Evolutionary conservation across 148 eudicot genomes (phyloP), one percentile per base, ranked within the genome.

Genomic region (Linanthus parryae): DNA sequence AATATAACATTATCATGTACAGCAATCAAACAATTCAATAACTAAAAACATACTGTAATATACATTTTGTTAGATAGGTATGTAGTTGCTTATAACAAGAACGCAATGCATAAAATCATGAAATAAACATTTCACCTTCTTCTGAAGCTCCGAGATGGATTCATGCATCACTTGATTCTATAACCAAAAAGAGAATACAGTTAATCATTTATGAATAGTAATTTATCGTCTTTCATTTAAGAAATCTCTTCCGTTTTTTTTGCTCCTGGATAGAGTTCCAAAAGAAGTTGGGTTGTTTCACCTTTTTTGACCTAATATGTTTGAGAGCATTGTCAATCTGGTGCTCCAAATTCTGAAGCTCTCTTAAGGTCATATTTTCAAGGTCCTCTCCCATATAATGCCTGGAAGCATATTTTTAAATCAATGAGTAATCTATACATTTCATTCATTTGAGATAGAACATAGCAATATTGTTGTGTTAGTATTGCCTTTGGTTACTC

Each of bases 371-470:
- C 73, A 79, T 28, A 28, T 44, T 33, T 42, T 82, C 81, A 3
- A 85, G 66, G 11, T 85, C 89, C 56, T 85, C 89, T 53, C 95
- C 95, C 79, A 72, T 60, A 19, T 56, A 74, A 63, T 85, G 69
- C 66, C 95, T 85, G 70, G 42, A 61, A 61, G 33, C 12, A 49
- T n/a, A 43, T 13, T 5, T 40, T 26, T 29, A 61, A 65, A 0
- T 25, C 11, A 31, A 10, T 31, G 35, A 5, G 10, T 10, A 24
- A 13, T 24, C 7, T 8, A 12, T 23, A 5, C 5, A 16, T 1
- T 18, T 13, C 18, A 7, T 19, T 15, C 28, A 34, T 2, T 42
- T 26, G 9, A 23, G 7, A 46, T 38, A 4, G 8, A 13, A 9
- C 21, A 27, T 8, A 44, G 24, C 33, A 20, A 44, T 31, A 21